phyloP scores from a whole-genome alignment of 305 asterid genomes.

The Coffea humblotiana region DNA sequence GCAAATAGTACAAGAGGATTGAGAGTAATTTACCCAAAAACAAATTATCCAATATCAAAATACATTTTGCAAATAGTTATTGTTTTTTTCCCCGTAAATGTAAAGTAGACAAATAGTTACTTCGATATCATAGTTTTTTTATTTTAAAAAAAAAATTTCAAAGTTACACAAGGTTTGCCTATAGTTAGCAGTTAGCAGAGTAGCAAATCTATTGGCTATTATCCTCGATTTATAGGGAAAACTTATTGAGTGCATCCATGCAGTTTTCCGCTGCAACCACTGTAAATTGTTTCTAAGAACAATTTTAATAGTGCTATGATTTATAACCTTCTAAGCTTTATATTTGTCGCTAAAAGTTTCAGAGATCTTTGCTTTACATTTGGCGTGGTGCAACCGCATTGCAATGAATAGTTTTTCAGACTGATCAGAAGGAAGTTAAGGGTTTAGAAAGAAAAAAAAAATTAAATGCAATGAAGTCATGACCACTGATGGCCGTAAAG shows the following conservation, averaged over 20 bases:
- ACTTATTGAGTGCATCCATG: neutral
- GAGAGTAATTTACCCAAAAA: too few relatives aligned
- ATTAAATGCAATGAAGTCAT: neutral
- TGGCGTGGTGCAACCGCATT: neutral
- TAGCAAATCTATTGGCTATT: neutral
- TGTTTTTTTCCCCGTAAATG: too few relatives aligned
- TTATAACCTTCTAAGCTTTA: neutral
- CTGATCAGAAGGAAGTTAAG: neutral
- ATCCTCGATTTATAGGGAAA: neutral
- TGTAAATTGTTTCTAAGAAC: too few relatives aligned
- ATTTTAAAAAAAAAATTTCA: neutral
- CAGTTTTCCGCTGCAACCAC: neutral
- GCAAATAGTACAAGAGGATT: too few relatives aligned
- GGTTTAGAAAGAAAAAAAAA: neutral
- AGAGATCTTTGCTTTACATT: neutral
- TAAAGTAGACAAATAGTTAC: too few relatives aligned
- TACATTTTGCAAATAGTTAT: too few relatives aligned
- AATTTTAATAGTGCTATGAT: too few relatives aligned
- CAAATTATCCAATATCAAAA: too few relatives aligned
- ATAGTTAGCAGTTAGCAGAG: neutral
- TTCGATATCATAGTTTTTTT: too few relatives aligned
- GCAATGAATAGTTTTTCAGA: neutral
- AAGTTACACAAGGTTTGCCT: neutral
- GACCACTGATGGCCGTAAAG: neutral
- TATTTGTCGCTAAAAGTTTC: neutral